These are phyloP conservation scores for Mycotypha africana DNA, from an alignment of 371 early-diverging fungal genomes.

Conservation along the genomic window DNA sequence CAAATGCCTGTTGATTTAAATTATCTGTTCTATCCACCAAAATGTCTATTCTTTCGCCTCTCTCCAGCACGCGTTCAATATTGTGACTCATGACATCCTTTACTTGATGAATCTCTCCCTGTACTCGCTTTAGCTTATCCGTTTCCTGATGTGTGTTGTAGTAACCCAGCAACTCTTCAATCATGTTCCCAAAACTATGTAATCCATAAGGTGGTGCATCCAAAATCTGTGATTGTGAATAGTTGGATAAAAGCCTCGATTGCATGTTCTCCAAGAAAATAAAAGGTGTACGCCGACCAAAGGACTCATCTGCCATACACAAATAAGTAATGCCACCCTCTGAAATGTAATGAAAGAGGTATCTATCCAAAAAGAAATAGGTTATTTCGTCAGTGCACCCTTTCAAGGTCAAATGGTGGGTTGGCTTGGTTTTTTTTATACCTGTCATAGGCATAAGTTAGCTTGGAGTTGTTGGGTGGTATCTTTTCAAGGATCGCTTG, in stretches of 20 bases:
- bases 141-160: slow-evolving; percentile 67
- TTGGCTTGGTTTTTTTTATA: too few species aligned
- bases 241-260: slow-evolving; percentile 52
- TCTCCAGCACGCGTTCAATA: slow-evolving; percentile 85
- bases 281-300: slow-evolving; percentile 85
- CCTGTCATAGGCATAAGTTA: slow-evolving; percentile 89
- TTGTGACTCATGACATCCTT: slow-evolving; percentile 92
- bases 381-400: too few species aligned
- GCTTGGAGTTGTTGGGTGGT: slow-evolving; percentile 83
- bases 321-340: slow-evolving; percentile 75
- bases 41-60: slow-evolving; percentile 85
- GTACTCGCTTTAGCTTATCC: slow-evolving; percentile 74
- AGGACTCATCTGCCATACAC: slow-evolving; percentile 85
- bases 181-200: slow-evolving; percentile 71
- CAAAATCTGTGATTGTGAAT: slow-evolving; percentile 50
- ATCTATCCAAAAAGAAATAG: slow-evolving; percentile 31
- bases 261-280: slow-evolving; percentile 81
- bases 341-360: slow-evolving; percentile 84
- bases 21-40: slow-evolving; percentile 87
- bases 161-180: slow-evolving; percentile 76
- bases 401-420: too few species aligned
- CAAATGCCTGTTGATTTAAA: slow-evolving; percentile 80
- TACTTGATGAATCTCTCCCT: slow-evolving; percentile 86
- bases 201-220: slow-evolving; percentile 68
- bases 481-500: slow-evolving; percentile 30